Evolutionary conservation across 495 filamentous ascomycete genomes (phyloP).

Genomic region (Penicillium paxilli): DNA sequence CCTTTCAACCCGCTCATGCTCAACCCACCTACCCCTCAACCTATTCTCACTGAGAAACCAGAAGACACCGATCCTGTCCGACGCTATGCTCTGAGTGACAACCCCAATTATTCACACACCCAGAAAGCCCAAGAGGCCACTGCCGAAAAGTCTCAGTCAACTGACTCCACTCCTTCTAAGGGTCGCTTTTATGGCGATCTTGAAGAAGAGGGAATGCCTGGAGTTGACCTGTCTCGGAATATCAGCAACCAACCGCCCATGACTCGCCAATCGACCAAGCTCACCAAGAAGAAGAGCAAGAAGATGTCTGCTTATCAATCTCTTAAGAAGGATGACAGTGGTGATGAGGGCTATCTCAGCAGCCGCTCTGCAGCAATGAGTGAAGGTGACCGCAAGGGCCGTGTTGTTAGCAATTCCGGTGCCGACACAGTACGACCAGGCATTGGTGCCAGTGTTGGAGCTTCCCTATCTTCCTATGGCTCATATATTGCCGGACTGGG

Average conservation of each 20-base stretch:
- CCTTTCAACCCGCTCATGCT: constrained; percentile 51
- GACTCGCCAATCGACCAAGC: constrained; percentile 28
- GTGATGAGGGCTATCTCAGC: constrained; percentile 16
- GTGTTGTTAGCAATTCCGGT: constrained; percentile 55
- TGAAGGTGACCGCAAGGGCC: constrained; percentile 46
- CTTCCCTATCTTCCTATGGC: constrained; percentile 49
- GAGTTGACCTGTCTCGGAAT: constrained; percentile 26
- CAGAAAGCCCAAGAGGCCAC: constrained; percentile 12
- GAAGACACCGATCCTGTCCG: constrained; percentile 25
- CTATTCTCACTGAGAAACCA: constrained; percentile 18
- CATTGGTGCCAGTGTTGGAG: constrained; percentile 20
- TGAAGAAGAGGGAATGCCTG: constrained; percentile 21
- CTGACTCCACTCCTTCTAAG: constrained; percentile 22
- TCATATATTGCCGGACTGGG: constrained; percentile 56
- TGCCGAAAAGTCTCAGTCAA: constrained; percentile 9
- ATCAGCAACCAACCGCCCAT: constrained; percentile 20
- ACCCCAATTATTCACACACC: constrained; percentile 36
- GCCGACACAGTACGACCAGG: constrained; percentile 28
- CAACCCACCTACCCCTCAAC: constrained; percentile 55
- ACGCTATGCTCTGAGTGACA: constrained; percentile 35
- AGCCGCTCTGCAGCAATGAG: constrained; percentile 26
- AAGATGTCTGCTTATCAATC: constrained; percentile 36
- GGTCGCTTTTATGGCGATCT: constrained; percentile 41
- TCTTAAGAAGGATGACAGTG: constrained; percentile 37
- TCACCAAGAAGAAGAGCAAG: constrained; percentile 34